Percentiles rank a stretch among this genome's conserved stretches.
phyloP scores from a whole-genome alignment of 208 protist genomes.

The Leishmania tarentolae region DNA sequence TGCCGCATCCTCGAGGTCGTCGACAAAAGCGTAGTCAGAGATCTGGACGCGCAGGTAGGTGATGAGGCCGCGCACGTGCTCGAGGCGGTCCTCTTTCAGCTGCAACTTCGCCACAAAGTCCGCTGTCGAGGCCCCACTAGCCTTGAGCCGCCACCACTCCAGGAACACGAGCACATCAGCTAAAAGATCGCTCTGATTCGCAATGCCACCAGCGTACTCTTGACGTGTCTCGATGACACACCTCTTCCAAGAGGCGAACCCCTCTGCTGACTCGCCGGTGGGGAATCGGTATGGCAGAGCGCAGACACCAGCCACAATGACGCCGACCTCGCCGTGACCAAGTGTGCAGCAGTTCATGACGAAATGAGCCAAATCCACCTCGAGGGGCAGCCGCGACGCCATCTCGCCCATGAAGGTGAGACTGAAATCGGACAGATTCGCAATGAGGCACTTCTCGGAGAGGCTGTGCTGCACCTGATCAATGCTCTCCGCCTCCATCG shows the following conservation, averaged over 20 bases:
- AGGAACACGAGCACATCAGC: constrained; percentile 82
- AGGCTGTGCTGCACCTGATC: constrained; percentile 73
- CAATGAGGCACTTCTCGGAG: constrained; percentile 77
- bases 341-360: constrained; percentile 76
- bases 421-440: constrained; percentile 41
- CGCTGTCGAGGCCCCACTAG: constrained; percentile 41
- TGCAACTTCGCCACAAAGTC: constrained; percentile 45
- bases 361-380: constrained; percentile 74
- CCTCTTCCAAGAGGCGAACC: constrained; percentile 39
- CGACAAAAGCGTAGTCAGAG: constrained; percentile 84
- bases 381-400: constrained; percentile 68
- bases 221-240: constrained; percentile 48
- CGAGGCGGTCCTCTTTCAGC: constrained; percentile 59
- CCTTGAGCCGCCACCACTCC: constrained; percentile 67
- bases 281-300: constrained; percentile 57
- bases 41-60: constrained; percentile 74
- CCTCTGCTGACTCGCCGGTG: constrained; percentile 31
- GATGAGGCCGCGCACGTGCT: constrained; percentile 65
- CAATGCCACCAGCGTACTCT: constrained; percentile 70
- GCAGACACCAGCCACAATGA: constrained; percentile 64
- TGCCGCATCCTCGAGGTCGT: constrained; percentile 45
- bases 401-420: constrained; percentile 89
- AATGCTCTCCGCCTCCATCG: constrained; percentile 58
- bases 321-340: constrained; percentile 75
- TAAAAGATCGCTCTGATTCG: constrained; percentile 78